Conservation (phyloP, 2,329 filamentous ascomycete species). For the Periconia sp. region DNA sequence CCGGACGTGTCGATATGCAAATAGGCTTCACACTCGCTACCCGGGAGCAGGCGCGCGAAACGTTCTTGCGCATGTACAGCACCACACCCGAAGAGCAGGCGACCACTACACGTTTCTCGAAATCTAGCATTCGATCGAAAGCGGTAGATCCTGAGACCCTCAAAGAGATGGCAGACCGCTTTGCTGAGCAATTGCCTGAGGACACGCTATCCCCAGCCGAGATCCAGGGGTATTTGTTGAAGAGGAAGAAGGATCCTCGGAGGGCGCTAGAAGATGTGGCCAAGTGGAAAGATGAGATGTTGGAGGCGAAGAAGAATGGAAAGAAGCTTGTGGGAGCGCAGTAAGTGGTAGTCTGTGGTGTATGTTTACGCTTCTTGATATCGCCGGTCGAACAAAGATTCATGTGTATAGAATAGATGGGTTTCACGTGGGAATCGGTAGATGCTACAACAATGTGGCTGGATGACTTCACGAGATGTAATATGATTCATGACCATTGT, state of each 20-base stretch:
- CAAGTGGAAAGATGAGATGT: constrained; percentile 45
- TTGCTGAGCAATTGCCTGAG: constrained; percentile 51
- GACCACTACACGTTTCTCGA: background rate
- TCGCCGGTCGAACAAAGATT: too few species aligned
- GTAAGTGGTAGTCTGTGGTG: background rate
- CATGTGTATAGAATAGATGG: too few species aligned
- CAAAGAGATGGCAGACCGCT: constrained; percentile 46
- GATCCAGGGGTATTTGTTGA: constrained; percentile 56
- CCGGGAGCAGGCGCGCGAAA: constrained; percentile 43
- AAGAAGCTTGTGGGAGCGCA: constrained; percentile 11
- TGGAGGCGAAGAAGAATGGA: constrained; percentile 34
- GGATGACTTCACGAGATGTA: too few species aligned
- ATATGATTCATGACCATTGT: too few species aligned
- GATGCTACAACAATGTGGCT: too few species aligned
- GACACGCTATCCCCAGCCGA: constrained; percentile 54
- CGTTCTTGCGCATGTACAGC: constrained; percentile 47
- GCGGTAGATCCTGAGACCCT: constrained; percentile 31
- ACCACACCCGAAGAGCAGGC: constrained; percentile 8
- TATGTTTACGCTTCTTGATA: too few species aligned
- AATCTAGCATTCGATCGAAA: background rate
- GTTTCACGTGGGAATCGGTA: too few species aligned
- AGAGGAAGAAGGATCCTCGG: constrained; percentile 51
- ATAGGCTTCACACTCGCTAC: constrained; percentile 59
- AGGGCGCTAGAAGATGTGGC: constrained; percentile 48
- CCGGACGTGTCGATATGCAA: constrained; percentile 70